phyloP scores from a whole-genome alignment of 1,284 basidiomycete genomes.

The Leccinum proliferum region DNA sequence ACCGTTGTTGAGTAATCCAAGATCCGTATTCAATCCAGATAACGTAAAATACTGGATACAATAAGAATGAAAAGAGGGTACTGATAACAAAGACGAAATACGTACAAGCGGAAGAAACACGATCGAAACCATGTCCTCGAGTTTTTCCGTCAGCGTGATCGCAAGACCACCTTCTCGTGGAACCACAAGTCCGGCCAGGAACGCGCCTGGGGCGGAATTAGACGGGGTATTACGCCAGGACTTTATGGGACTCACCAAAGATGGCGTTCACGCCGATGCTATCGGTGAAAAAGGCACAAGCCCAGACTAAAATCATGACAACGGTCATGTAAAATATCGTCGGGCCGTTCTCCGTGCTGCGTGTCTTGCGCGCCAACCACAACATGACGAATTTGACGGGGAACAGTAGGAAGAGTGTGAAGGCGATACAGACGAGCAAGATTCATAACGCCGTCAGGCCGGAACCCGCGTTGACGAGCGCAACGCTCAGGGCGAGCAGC shows the following conservation, averaged over 20 bases:
- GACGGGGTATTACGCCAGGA: constrained; percentile 30
- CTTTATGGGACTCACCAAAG: constrained; percentile 47
- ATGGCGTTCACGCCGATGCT: constrained; percentile 92
- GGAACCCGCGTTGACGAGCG: constrained; percentile 79
- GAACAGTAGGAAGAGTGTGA: constrained; percentile 75
- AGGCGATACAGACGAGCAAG: constrained; percentile 76
- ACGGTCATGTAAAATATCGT: constrained; percentile 77
- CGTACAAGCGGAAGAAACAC: constrained; percentile 82
- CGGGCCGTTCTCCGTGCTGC: constrained; percentile 76
- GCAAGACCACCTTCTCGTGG: constrained; percentile 86
- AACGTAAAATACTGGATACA: constrained; percentile 72
- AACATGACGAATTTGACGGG: constrained; percentile 57
- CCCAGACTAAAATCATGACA: constrained; percentile 74
- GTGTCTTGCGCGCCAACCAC: constrained; percentile 75
- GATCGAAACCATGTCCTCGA: constrained; percentile 79
- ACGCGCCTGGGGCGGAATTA: constrained; percentile 52
- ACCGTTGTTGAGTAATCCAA: constrained; percentile 76
- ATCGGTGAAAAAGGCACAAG: constrained; percentile 90
- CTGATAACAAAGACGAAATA: constrained; percentile 12
- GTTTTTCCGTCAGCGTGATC: constrained; percentile 72
- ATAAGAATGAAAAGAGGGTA: neutral
- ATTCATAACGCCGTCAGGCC: constrained; percentile 79
- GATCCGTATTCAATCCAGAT: constrained; percentile 84
- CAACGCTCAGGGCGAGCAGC: constrained; percentile 81
- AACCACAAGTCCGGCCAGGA: constrained; percentile 85